Conservation (phyloP, 768 basidiomycete species). For the Boletus vermiculosoides region DNA sequence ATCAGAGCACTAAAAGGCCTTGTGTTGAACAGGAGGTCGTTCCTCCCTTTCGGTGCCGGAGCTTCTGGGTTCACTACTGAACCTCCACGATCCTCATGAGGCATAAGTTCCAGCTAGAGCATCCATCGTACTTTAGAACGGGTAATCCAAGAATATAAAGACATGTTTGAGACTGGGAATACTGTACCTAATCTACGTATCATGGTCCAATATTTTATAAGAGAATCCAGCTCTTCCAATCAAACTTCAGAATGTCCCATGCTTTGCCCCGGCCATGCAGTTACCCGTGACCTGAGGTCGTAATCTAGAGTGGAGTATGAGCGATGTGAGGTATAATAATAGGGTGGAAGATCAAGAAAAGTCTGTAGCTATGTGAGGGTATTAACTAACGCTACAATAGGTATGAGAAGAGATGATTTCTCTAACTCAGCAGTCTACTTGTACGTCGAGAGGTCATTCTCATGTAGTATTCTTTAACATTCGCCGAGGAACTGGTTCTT, state of each 20-base stretch:
- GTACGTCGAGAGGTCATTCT: not conserved
- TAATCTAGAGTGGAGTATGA: not conserved
- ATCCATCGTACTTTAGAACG: not conserved
- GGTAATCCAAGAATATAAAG: not conserved
- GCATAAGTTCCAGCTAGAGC: not conserved
- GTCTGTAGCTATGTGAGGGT: not conserved
- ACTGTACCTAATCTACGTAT: not conserved
- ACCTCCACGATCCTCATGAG: not conserved
- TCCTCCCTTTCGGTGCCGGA: conserved; percentile 7
- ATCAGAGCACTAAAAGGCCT: conserved; percentile 77
- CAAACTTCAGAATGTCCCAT: not conserved
- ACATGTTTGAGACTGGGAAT: not conserved
- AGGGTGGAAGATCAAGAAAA: not conserved
- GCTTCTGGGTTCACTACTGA: conserved; percentile 8
- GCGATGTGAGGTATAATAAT: conserved; percentile 1
- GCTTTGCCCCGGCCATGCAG: not conserved
- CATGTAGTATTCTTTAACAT: conserved; percentile 32
- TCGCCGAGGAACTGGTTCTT: conserved; percentile 47
- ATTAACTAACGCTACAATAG: conserved; percentile 1
- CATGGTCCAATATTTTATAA: not conserved
- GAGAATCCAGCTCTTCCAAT: not conserved
- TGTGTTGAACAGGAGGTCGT: conserved; percentile 65
- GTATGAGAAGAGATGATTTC: not conserved
- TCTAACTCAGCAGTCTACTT: not conserved
- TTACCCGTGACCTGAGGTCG: not conserved